Base-by-base conservation (phyloP, 139 green algal species). In the Micractinium conductrix region DNA sequence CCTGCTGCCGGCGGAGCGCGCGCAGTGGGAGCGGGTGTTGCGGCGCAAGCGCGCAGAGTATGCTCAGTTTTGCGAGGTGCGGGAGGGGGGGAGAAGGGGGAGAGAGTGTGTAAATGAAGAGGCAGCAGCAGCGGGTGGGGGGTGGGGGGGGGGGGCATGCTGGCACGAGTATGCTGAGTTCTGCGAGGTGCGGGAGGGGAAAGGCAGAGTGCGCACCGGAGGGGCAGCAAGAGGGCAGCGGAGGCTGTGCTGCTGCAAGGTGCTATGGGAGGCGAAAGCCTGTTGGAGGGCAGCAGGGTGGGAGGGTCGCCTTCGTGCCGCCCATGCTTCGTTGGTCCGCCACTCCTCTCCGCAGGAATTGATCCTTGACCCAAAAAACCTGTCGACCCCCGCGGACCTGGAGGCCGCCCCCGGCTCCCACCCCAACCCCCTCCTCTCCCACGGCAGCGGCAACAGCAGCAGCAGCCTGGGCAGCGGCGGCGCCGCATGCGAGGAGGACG, bases 141-240 rank as follows among this genome's bases (percentile, higher is more conserved):
- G 45, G 65, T 76, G 19, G 45, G 87, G 38, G 86, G 98, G 28
- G 74, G 81, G 0, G 62, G 86, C 44, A 96, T 94, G 86, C 87
- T 94, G 3, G 90, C 87, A 30, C n/a, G 86, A 96, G 84, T 99
- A 99, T 87, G 81, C 81, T 14, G 69, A 94, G 5, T 99, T 99
- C 82, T 96, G 91, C 65, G 76, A 96, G 86, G 94, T 95, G 55
- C 24, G 85, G 21, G 45, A 10, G 42, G 2, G 58, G 28, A 28
- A n/a, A n/a, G n/a, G n/a, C n/a, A n/a, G n/a, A n/a, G n/a, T n/a
- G n/a, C n/a, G n/a, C n/a, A n/a, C n/a, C n/a, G n/a, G n/a, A n/a
- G n/a, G n/a, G n/a, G n/a, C n/a, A n/a, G n/a, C n/a, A n/a, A n/a
- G n/a, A n/a, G n/a, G n/a, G n/a, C n/a, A n/a, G n/a, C n/a, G n/a